phyloP scores from a whole-genome alignment of 106 monocot species.

The Vanilla planifolia region DNA sequence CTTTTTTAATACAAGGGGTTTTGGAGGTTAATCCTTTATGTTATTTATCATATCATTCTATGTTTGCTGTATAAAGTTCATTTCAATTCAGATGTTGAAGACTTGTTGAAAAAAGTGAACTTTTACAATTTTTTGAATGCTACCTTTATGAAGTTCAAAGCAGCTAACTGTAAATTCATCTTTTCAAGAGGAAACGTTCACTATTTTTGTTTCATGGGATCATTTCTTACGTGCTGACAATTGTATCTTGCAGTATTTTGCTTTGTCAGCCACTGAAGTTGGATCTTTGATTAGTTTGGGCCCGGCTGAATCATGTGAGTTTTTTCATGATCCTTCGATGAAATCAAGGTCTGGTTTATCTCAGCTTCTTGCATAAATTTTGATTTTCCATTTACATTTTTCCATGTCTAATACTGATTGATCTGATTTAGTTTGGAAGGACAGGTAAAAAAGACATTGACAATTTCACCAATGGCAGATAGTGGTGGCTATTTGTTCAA shows the following conservation, averaged over 20 bases:
- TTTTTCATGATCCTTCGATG: conserved; percentile 88
- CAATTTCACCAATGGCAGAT: conserved; percentile 30
- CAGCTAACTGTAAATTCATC: not conserved
- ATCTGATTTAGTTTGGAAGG: conserved; percentile 41
- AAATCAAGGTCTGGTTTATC: conserved; percentile 56
- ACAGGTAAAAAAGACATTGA: conserved; percentile 53
- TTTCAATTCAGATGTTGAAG: not conserved
- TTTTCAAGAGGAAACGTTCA: not conserved
- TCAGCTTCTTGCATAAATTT: not conserved
- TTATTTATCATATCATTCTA: not conserved
- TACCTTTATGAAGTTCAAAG: not conserved
- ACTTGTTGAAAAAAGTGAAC: not conserved
- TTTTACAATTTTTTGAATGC: not conserved
- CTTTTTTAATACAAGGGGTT: not conserved
- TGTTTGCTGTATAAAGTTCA: not conserved
- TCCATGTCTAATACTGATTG: not conserved
- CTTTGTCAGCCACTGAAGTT: conserved; percentile 78
- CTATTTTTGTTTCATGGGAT: not conserved
- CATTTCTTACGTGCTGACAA: conserved; percentile 2
- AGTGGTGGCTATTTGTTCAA: conserved; percentile 44
- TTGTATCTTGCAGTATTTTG: conserved; percentile 43
- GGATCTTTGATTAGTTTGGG: conserved; percentile 72
- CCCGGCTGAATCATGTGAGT: conserved; percentile 73
- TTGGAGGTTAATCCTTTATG: not conserved
- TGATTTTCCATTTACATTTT: not conserved